phyloP scores from a whole-genome alignment of 345 rosid species.

The Atalantia buxifolia region DNA sequence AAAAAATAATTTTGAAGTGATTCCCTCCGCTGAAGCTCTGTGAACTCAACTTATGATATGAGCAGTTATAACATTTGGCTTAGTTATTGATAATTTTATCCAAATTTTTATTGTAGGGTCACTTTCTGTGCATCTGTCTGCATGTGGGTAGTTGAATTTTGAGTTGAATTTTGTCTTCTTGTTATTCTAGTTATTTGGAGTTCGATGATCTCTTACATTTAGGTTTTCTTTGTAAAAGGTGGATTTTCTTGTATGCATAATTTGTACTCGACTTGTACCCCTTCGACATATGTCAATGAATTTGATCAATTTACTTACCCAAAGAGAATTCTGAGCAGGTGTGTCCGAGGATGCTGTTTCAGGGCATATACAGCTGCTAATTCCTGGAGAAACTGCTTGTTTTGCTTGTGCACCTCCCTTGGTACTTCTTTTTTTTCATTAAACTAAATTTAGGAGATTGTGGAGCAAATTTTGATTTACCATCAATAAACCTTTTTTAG shows the following conservation, averaged over 20 bases:
- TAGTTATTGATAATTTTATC: background rate
- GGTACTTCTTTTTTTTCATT: constrained; percentile 34
- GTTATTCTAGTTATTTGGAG: background rate
- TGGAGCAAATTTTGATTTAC: background rate
- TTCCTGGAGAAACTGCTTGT: constrained; percentile 97
- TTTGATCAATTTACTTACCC: background rate
- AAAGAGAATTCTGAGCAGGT: constrained; percentile 42
- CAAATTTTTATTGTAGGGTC: background rate
- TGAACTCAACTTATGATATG: background rate
- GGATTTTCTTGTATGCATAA: background rate
- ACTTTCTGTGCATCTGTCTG: background rate
- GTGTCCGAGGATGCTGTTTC: constrained; percentile 99
- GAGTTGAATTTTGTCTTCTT: background rate
- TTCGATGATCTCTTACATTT: background rate
- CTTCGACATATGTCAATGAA: background rate
- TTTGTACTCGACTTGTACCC: background rate
- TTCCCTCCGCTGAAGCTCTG: background rate
- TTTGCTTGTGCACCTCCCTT: constrained; percentile 99
- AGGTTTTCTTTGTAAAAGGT: background rate
- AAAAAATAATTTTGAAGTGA: background rate
- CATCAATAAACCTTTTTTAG: constrained; percentile 3
- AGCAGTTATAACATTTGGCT: background rate
- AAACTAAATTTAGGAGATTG: background rate
- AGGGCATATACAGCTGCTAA: constrained; percentile 90
- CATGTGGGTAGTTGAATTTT: background rate